Evolutionary conservation across 2,329 filamentous ascomycete species (phyloP).

Genomic region (Apiospora marii): DNA sequence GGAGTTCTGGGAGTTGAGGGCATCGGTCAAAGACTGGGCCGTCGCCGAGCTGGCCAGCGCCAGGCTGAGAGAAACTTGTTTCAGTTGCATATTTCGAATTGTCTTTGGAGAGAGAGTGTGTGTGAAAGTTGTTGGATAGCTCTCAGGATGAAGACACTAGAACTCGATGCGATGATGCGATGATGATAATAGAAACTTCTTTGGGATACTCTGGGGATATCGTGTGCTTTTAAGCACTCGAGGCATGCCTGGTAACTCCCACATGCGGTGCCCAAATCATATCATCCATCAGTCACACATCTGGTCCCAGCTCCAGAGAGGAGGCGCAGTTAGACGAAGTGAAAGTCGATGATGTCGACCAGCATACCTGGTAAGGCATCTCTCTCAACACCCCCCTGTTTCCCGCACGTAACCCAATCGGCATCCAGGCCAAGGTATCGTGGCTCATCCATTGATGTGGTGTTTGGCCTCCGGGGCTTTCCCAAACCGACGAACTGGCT

Average conservation of each 20-base stretch:
- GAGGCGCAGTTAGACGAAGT: conserved; percentile 14
- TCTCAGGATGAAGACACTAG: neutral
- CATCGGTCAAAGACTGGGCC: conserved; percentile 28
- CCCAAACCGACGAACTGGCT: conserved; percentile 1
- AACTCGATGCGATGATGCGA: neutral
- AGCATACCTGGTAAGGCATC: neutral
- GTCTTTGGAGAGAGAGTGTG: neutral
- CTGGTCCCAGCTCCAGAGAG: neutral
- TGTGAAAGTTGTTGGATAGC: neutral
- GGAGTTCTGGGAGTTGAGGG: conserved; percentile 27
- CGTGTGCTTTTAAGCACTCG: neutral
- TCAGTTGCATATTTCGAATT: conserved; percentile 26
- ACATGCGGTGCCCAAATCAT: neutral
- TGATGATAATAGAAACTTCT: neutral
- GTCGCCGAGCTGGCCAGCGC: conserved; percentile 24
- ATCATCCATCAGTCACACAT: neutral
- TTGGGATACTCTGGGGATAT: neutral
- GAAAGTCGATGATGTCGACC: conserved; percentile 21
- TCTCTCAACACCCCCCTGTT: neutral
- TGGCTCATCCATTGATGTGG: neutral
- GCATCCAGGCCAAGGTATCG: neutral
- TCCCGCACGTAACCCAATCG: conserved; percentile 13
- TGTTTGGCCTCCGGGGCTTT: neutral
- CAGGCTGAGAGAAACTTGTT: conserved; percentile 20
- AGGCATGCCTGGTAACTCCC: neutral